These are phyloP conservation scores for Solanum acaule DNA, from an alignment of 257 asterid species.

Conservation along the genomic window DNA sequence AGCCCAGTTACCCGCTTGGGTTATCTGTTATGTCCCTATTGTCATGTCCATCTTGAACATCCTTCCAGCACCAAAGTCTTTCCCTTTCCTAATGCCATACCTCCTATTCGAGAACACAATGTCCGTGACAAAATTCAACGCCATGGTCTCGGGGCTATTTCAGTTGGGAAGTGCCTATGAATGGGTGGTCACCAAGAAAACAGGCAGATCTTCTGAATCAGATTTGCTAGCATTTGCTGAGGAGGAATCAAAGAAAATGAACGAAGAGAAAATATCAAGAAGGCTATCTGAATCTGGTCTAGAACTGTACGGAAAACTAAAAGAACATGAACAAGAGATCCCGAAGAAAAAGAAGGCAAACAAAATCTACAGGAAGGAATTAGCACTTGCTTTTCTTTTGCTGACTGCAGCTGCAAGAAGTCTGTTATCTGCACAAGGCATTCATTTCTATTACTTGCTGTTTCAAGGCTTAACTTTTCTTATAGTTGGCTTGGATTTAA, in stretches of 20 bases:
- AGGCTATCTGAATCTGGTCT: slow-evolving; percentile 79
- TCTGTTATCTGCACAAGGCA: slow-evolving; percentile 73
- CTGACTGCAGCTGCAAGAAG: slow-evolving; percentile 87
- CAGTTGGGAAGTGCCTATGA: slow-evolving; percentile 88
- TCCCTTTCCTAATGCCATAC: slow-evolving; percentile 95
- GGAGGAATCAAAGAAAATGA: slow-evolving; percentile 36
- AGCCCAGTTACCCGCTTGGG: slow-evolving; percentile 81
- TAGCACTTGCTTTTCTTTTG: slow-evolving; percentile 71
- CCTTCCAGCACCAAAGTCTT: slow-evolving; percentile 69
- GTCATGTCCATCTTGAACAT: slow-evolving; percentile 72
- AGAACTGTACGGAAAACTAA: slow-evolving; percentile 49
- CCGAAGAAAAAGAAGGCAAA: slow-evolving; percentile 45
- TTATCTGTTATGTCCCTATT: slow-evolving; percentile 79
- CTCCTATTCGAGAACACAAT: slow-evolving; percentile 87
- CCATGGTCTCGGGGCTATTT: slow-evolving; percentile 84
- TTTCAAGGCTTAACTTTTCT: slow-evolving; percentile 82
- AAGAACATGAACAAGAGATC: slow-evolving; percentile 30
- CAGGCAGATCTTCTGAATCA: slow-evolving; percentile 80
- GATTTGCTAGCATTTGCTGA: slow-evolving; percentile 62
- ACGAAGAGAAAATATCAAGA: slow-evolving; percentile 61
- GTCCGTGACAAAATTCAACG: slow-evolving; percentile 95
- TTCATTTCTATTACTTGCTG: slow-evolving; percentile 83
- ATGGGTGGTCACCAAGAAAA: slow-evolving; percentile 92
- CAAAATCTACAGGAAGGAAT: slow-evolving; percentile 60
- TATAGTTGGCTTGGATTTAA: slow-evolving; percentile 75